Conservation (phyloP, 441 rosid species). For the Euphorbia schlechtendalii region DNA sequence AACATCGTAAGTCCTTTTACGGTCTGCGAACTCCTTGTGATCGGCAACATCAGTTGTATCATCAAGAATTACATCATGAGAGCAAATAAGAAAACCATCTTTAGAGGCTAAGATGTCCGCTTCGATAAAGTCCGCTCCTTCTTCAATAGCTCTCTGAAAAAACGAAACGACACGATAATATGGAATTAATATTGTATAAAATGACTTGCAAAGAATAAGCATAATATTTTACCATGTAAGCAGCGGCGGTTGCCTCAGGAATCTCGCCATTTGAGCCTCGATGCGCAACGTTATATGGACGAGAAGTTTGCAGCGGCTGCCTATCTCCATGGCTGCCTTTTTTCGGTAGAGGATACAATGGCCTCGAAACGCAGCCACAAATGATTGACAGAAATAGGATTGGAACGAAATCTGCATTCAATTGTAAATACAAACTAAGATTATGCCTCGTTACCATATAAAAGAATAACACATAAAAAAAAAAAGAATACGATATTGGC, state of each 20-base stretch:
- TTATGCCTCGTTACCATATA: no score
- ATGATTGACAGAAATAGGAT: slow-evolving; percentile 39
- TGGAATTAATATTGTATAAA: no score
- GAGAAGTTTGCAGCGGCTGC: slow-evolving; percentile 73
- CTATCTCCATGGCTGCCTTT: slow-evolving; percentile 30
- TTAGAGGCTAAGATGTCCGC: slow-evolving; percentile 75
- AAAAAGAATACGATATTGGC: neutral
- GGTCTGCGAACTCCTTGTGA: slow-evolving; percentile 72
- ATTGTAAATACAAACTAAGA: no score
- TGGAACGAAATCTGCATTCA: slow-evolving; percentile 38
- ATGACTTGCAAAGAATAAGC: neutral
- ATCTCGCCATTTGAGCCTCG: slow-evolving; percentile 93
- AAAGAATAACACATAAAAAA: no score
- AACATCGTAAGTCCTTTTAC: slow-evolving; percentile 73
- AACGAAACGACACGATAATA: no score
- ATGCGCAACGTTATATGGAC: slow-evolving; percentile 83
- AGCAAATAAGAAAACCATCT: slow-evolving; percentile 84
- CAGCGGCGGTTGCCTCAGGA: slow-evolving; percentile 92
- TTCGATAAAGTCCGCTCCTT: slow-evolving; percentile 94
- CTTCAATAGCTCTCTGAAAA: slow-evolving; percentile 85
- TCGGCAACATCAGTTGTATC: slow-evolving; percentile 59
- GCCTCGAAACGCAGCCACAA: slow-evolving; percentile 52
- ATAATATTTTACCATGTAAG: slow-evolving; percentile 65
- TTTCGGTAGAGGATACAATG: slow-evolving; percentile 78
- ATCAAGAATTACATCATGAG: slow-evolving; percentile 79